Evolutionary conservation across 176 grass and related monocot genomes (phyloP).

Genomic region (Poa pratensis): DNA sequence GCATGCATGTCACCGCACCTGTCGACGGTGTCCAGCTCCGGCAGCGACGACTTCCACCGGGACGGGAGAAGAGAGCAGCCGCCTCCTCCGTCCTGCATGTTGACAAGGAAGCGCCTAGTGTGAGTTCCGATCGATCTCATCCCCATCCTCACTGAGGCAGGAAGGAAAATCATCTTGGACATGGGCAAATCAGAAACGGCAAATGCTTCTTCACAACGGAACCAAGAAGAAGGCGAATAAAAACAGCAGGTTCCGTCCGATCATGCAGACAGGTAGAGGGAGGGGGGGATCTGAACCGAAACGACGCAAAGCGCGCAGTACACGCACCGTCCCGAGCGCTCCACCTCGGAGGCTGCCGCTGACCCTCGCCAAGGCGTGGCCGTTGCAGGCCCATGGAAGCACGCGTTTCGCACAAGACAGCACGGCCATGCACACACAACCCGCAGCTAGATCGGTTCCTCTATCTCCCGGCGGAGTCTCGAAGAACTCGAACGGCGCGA

Average conservation of each 20-base stretch:
- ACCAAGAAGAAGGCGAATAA: background rate
- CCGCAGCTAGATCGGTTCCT: background rate
- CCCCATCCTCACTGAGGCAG: slow-evolving; percentile 1
- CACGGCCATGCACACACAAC: slow-evolving; percentile 39
- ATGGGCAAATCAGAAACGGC: background rate
- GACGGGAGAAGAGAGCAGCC: slow-evolving; percentile 10
- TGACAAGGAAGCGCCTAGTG: background rate
- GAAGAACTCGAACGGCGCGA: background rate
- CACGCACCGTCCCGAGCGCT: slow-evolving; percentile 40
- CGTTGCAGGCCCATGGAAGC: slow-evolving; percentile 29
- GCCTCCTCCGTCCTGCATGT: slow-evolving; percentile 35
- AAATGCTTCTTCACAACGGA: background rate
- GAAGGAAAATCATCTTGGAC: background rate
- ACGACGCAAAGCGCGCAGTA: slow-evolving; percentile 26
- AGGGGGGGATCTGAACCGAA: slow-evolving; percentile 19
- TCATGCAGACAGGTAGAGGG: background rate
- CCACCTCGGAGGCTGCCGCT: slow-evolving; percentile 20
- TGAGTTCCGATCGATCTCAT: slow-evolving; percentile 26
- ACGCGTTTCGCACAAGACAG: slow-evolving; percentile 35
- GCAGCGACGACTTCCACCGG: slow-evolving; percentile 51
- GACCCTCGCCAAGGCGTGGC: background rate
- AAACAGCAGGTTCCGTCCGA: background rate
- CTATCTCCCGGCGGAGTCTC: background rate
- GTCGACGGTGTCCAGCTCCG: slow-evolving; percentile 44
- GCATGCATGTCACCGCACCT: slow-evolving; percentile 26